Conservation (phyloP, 2,329 filamentous ascomycete species). For the Lasiodiplodia theobromae region DNA sequence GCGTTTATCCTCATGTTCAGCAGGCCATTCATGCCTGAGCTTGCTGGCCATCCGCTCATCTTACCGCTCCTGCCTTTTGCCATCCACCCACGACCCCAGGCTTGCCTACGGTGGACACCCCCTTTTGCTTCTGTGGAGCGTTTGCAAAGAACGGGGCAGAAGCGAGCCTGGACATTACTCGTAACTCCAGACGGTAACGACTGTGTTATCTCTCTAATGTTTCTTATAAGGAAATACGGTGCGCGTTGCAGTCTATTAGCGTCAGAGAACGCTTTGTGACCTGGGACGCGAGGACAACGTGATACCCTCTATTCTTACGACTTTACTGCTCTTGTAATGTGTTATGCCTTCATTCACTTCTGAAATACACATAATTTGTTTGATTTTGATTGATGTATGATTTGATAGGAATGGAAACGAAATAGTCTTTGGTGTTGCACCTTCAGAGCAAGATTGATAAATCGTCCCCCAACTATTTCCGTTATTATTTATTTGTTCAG, state of each 20-base stretch:
- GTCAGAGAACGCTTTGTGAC: neutral
- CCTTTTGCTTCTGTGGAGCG: neutral
- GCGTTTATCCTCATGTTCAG: conserved; percentile 84
- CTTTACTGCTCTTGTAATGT: conserved; percentile 4
- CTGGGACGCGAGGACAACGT: conserved; percentile 8
- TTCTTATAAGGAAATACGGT: conserved; percentile 1
- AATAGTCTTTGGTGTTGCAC: neutral
- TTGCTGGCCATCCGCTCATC: neutral
- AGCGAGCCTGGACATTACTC: neutral
- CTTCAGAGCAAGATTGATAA: neutral
- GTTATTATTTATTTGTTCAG: neutral
- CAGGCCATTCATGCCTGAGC: conserved; percentile 69
- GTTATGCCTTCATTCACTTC: neutral
- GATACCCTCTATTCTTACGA: conserved; percentile 11
- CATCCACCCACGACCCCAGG: neutral
- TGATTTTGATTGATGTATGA: neutral
- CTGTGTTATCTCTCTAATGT: neutral
- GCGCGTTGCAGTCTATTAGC: neutral
- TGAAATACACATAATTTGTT: neutral
- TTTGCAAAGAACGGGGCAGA: neutral
- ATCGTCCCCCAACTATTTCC: neutral
- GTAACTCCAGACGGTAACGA: neutral
- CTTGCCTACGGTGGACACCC: neutral
- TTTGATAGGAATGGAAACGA: neutral
- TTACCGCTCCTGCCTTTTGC: neutral